Evolutionary conservation across 2,329 filamentous ascomycete genomes (phyloP).

Genomic region (Fusarium sp.): DNA sequence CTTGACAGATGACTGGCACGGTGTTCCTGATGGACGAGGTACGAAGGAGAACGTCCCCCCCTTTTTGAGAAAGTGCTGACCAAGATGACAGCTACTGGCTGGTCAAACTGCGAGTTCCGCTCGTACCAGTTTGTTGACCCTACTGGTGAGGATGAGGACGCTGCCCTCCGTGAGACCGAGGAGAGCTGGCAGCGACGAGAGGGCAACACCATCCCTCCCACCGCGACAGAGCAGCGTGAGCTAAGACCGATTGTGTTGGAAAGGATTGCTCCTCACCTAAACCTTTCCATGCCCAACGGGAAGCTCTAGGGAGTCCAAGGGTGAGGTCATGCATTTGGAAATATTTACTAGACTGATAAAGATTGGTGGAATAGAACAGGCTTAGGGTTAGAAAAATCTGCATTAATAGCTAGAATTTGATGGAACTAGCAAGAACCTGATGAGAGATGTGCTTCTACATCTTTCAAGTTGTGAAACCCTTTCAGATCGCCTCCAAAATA

Average conservation of each 20-base stretch:
- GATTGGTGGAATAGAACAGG: not conserved
- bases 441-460: not conserved
- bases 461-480: not conserved
- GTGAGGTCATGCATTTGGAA: not conserved
- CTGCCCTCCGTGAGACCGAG: slow-evolving; percentile 57
- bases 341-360: not conserved
- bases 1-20: slow-evolving; percentile 81
- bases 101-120: slow-evolving; percentile 76
- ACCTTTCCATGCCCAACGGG: slow-evolving; percentile 17
- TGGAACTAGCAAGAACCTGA: not conserved
- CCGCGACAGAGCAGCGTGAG: slow-evolving; percentile 56
- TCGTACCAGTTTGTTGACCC: slow-evolving; percentile 69
- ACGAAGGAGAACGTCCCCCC: slow-evolving; percentile 34
- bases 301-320: not conserved
- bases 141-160: slow-evolving; percentile 57
- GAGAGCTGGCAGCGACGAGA: slow-evolving; percentile 57
- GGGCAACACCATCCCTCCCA: slow-evolving; percentile 53
- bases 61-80: slow-evolving; percentile 13
- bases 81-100: slow-evolving; percentile 67
- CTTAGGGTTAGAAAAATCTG: not conserved
- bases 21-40: slow-evolving; percentile 56
- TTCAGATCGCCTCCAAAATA: not conserved
- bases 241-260: slow-evolving; percentile 51
- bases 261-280: slow-evolving; percentile 49
- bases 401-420: not conserved